Conservation (phyloP, 192 early-diverging fungal genomes). For the Oehlia diaphana region DNA sequence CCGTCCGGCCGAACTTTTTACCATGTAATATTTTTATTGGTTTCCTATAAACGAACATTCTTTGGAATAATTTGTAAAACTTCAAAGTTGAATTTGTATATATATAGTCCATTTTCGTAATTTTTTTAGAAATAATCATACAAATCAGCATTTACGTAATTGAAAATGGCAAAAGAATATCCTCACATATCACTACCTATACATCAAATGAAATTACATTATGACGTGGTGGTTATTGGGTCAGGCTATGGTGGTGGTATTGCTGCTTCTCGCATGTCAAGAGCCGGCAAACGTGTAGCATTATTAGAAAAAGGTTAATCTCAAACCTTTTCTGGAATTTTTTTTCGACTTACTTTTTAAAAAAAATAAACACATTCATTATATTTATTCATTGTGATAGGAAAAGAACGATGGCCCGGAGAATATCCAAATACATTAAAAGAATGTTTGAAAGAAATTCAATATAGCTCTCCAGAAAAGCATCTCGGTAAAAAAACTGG, state of each 20-base stretch:
- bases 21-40: no score
- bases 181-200: conserved; percentile 17
- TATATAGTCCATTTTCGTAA: no score
- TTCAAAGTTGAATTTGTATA: no score
- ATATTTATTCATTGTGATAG: background rate
- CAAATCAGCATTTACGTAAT: no score
- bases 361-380: no score
- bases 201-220: conserved; percentile 33
- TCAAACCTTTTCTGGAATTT: background rate
- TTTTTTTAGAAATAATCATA: no score
- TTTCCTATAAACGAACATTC: no score
- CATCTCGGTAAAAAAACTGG: conserved; percentile 39
- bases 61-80: no score
- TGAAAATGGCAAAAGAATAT: background rate
- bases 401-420: conserved; percentile 50
- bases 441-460: conserved; percentile 38
- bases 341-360: no score
- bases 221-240: conserved; percentile 46
- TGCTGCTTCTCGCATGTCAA: conserved; percentile 45
- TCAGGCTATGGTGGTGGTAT: conserved; percentile 49
- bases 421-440: conserved; percentile 40
- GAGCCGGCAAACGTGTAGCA: conserved; percentile 45
- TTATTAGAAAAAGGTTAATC: conserved; percentile 35
- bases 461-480: conserved; percentile 34
- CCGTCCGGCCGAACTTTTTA: no score